Percentiles rank a stretch among this genome's conserved stretches.
These are phyloP conservation scores for Rhynchosporium agropyri DNA, from an alignment of 2,329 filamentous ascomycete species.

Conservation along the genomic window DNA sequence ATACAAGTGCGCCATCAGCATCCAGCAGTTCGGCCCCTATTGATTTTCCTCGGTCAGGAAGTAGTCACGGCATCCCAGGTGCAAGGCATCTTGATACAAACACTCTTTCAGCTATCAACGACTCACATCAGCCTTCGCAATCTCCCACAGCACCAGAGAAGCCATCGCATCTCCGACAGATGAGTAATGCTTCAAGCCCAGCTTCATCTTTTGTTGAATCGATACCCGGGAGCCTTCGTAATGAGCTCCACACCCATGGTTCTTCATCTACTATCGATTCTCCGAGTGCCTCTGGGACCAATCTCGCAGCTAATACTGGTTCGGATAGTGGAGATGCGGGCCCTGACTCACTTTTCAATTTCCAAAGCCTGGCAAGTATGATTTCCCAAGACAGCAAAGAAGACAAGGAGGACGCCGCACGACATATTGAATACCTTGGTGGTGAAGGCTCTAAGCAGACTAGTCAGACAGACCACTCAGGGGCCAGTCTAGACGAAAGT, in stretches of 20 bases:
- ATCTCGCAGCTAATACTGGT: slow-evolving; percentile 47
- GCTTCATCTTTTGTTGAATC: slow-evolving; percentile 77
- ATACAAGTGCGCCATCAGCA: slow-evolving; percentile 14
- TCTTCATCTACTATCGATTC: slow-evolving; percentile 52
- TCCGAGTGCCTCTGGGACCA: slow-evolving; percentile 58
- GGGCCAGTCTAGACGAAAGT: slow-evolving; percentile 34
- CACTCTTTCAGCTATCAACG: slow-evolving; percentile 29
- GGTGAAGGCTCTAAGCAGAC: slow-evolving; percentile 28
- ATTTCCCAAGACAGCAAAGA: slow-evolving; percentile 65
- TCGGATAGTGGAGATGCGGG: slow-evolving; percentile 55
- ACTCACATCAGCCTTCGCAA: slow-evolving; percentile 50
- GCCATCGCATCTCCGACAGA: slow-evolving; percentile 74
- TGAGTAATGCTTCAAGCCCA: slow-evolving; percentile 84
- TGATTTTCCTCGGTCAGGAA: slow-evolving; percentile 28
- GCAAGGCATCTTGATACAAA: slow-evolving; percentile 33
- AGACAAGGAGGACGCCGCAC: slow-evolving; percentile 34
- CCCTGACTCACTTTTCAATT: slow-evolving; percentile 86
- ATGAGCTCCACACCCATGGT: slow-evolving; percentile 42
- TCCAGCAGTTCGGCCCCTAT: slow-evolving; percentile 29
- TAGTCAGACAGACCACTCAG: slow-evolving; percentile 18
- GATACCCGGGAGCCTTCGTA: slow-evolving; percentile 50
- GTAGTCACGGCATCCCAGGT: slow-evolving; percentile 30
- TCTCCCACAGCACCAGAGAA: slow-evolving; percentile 55
- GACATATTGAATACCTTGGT: slow-evolving; percentile 38
- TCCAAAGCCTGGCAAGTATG: slow-evolving; percentile 82